phyloP scores from a whole-genome alignment of 108 stramenopile species.

The Cyclotella baltica region DNA sequence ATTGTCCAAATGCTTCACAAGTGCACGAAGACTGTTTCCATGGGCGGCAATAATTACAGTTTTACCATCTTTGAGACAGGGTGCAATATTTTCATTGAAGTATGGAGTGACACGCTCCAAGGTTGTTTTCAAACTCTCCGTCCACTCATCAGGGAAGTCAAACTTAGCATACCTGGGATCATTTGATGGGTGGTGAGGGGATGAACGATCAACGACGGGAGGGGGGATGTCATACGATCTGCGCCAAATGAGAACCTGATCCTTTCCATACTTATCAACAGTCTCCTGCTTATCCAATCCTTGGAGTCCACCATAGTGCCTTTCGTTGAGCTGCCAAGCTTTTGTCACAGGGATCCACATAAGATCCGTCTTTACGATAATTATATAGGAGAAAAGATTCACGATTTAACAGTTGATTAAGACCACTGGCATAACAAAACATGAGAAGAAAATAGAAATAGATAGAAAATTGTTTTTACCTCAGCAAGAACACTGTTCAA shows the following conservation, averaged over 20 bases:
- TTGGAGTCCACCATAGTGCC: constrained; percentile 92
- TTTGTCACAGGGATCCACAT: constrained; percentile 92
- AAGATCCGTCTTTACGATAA: constrained; percentile 59
- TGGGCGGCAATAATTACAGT: constrained; percentile 97
- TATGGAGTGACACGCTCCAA: constrained; percentile 94
- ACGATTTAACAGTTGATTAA: neutral
- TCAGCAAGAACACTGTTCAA: constrained; percentile 87
- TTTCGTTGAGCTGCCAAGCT: constrained; percentile 96
- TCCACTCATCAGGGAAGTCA: constrained; percentile 73
- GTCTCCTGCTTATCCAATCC: constrained; percentile 99
- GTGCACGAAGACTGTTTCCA: constrained; percentile 97
- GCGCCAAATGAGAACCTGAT: constrained; percentile 96
- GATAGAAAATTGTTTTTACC: neutral
- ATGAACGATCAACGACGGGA: constrained; percentile 76
- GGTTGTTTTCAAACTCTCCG: constrained; percentile 94
- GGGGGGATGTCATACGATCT: constrained; percentile 97
- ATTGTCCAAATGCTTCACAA: constrained; percentile 97
- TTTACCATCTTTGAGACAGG: constrained; percentile 92
- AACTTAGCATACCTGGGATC: constrained; percentile 83
- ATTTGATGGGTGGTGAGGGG: constrained; percentile 88
- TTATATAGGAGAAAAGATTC: neutral
- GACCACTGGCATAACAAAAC: no score
- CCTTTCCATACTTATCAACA: constrained; percentile 96
- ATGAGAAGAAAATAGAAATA: no score
- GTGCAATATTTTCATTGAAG: constrained; percentile 92